Evolutionary conservation across 2,329 filamentous ascomycete genomes (phyloP).

Genomic region (Verticillium dahliae): DNA sequence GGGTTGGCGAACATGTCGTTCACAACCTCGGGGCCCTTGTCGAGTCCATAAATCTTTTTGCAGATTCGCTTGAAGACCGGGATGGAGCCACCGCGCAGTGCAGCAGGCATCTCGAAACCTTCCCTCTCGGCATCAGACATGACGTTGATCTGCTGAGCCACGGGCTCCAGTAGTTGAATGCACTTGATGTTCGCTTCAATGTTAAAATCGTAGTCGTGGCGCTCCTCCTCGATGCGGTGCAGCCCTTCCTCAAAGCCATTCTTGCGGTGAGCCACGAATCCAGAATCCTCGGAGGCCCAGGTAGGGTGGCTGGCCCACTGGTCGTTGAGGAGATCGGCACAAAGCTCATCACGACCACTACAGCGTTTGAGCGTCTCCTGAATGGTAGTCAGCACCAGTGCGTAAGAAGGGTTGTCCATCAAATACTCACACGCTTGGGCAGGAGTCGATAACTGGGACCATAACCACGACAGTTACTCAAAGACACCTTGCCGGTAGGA

Average conservation of each 20-base stretch:
- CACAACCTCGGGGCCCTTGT: slow-evolving; percentile 78
- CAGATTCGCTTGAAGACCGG: slow-evolving; percentile 96
- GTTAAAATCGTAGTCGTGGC: slow-evolving; percentile 97
- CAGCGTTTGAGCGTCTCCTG: slow-evolving; percentile 83
- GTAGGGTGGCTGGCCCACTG: slow-evolving; percentile 98
- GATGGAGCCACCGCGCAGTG: slow-evolving; percentile 86
- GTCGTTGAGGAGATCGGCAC: slow-evolving; percentile 88
- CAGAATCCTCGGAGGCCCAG: slow-evolving; percentile 96
- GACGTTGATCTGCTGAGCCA: slow-evolving; percentile 81
- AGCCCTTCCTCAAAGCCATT: slow-evolving; percentile 92
- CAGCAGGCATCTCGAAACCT: slow-evolving; percentile 71
- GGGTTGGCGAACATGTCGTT: slow-evolving; percentile 80
- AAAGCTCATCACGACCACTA: slow-evolving; percentile 91
- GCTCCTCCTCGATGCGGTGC: slow-evolving; percentile 94
- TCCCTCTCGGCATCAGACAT: slow-evolving; percentile 68
- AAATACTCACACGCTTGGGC: slow-evolving; percentile 61
- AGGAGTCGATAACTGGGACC: slow-evolving; percentile 92
- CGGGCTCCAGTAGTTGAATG: slow-evolving; percentile 90
- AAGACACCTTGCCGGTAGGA: slow-evolving; percentile 75
- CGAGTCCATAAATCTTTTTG: slow-evolving; percentile 88
- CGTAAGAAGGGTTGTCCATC: neutral
- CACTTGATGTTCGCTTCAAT: slow-evolving; percentile 94
- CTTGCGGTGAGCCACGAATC: slow-evolving; percentile 96
- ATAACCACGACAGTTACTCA: slow-evolving; percentile 92
- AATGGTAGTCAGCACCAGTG: neutral